Evolutionary conservation across 2,329 filamentous ascomycete genomes (phyloP).

Genomic region (Aspergillus arachidicola): DNA sequence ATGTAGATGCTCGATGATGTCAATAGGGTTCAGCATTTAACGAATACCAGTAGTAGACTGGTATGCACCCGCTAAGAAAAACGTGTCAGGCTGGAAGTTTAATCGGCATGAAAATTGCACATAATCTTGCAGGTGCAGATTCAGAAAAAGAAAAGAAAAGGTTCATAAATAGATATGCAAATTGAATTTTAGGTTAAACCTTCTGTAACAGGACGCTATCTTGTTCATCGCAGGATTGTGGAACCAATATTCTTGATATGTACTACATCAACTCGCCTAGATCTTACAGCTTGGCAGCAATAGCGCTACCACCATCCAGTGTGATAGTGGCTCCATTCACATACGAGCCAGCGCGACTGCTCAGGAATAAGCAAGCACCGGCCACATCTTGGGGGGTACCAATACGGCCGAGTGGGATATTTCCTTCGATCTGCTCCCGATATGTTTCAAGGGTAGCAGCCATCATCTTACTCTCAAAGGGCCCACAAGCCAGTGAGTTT

Average conservation of each 20-base stretch:
- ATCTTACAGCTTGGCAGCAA: constrained; percentile 44
- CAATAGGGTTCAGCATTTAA: background rate
- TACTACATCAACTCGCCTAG: background rate
- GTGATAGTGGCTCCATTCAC: constrained; percentile 67
- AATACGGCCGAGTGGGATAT: constrained; percentile 68
- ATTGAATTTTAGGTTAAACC: background rate
- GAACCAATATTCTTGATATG: background rate
- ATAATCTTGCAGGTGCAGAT: background rate
- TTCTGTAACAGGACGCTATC: background rate
- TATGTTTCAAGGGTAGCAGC: constrained; percentile 55
- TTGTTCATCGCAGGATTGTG: background rate
- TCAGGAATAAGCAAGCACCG: constrained; percentile 70
- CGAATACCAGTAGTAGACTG: background rate
- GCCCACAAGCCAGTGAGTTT: constrained; percentile 72
- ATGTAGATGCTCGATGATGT: background rate
- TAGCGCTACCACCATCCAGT: constrained; percentile 59
- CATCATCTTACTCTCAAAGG: constrained; percentile 60
- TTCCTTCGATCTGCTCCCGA: constrained; percentile 51
- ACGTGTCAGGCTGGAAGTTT: background rate
- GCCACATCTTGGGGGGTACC: constrained; percentile 70
- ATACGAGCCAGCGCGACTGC: constrained; percentile 67
- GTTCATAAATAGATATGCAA: background rate
- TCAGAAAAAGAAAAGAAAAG: background rate
- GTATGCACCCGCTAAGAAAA: background rate
- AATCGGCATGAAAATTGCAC: background rate